Percentiles rank a stretch among this genome's conserved stretches.
phyloP scores from a whole-genome alignment of 306 rosid genomes.

The Castanea crenata region DNA sequence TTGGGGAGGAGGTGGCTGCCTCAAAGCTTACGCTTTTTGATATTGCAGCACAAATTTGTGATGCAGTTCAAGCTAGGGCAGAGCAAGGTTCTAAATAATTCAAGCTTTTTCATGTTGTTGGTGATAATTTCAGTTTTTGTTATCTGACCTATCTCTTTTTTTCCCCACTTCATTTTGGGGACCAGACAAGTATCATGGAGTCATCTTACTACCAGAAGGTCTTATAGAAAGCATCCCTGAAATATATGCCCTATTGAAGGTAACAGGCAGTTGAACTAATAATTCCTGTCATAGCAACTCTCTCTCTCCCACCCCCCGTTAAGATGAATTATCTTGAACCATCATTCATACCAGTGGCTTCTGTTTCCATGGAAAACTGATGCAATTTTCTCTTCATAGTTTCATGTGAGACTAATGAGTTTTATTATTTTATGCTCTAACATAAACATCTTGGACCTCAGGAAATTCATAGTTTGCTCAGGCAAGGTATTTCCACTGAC shows the following conservation, averaged over 20 bases:
- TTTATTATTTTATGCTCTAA: background rate
- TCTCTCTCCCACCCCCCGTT: background rate
- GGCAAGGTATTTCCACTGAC: conserved; percentile 70
- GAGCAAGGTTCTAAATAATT: conserved; percentile 63
- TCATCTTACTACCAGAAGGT: conserved; percentile 92
- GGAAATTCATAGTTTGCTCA: conserved; percentile 87
- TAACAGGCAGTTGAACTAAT: conserved; percentile 13
- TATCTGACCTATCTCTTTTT: conserved; percentile 21
- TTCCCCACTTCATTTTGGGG: background rate
- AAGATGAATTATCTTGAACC: background rate
- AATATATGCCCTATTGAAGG: conserved; percentile 94
- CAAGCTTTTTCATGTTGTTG: background rate
- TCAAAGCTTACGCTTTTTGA: conserved; percentile 93
- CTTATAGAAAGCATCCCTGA: conserved; percentile 98
- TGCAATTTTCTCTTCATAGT: background rate
- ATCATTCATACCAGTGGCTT: background rate
- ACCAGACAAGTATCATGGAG: conserved; percentile 92
- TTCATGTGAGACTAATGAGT: background rate
- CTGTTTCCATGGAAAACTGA: background rate
- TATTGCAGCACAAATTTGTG: conserved; percentile 74
- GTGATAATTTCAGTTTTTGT: conserved; percentile 7
- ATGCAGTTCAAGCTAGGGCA: conserved; percentile 93
- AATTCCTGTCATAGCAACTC: background rate
- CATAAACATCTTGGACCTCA: conserved; percentile 36
- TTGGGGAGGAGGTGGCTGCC: conserved; percentile 97